phyloP scores from a whole-genome alignment of 1,139 yeast species.

The Hemisphaericaspora lyxosophila region DNA sequence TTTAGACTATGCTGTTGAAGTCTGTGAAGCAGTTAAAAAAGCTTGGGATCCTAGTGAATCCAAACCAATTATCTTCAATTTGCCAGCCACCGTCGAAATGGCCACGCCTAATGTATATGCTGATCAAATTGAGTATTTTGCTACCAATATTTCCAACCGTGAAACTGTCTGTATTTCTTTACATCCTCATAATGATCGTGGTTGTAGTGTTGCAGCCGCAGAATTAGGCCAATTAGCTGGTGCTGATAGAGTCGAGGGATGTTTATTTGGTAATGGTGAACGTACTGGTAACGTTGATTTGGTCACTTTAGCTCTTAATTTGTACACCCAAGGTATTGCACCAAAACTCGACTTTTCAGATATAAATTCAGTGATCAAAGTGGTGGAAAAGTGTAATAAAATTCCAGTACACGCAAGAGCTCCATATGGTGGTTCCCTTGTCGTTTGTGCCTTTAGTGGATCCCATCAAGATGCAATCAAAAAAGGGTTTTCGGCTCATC shows the following conservation, averaged over 20 bases:
- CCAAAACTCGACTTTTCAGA: conserved; percentile 48
- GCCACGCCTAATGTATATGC: conserved; percentile 51
- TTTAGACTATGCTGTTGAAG: conserved; percentile 42
- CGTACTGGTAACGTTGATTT: conserved; percentile 52
- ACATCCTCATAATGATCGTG: conserved; percentile 52
- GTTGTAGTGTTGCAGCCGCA: conserved; percentile 52
- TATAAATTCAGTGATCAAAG: conserved; percentile 38
- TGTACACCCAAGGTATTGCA: conserved; percentile 47
- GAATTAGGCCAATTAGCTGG: conserved; percentile 51
- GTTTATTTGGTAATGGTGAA: conserved; percentile 52
- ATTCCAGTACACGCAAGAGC: conserved; percentile 50
- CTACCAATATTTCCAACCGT: conserved; percentile 40
- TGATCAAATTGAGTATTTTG: conserved; percentile 50
- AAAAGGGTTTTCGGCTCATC: conserved; percentile 41
- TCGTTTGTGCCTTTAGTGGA: conserved; percentile 51
- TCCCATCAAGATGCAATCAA: conserved; percentile 54
- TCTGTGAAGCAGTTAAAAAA: conserved; percentile 47
- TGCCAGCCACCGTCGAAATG: conserved; percentile 52
- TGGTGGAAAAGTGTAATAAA: conserved; percentile 48
- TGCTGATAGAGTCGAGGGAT: conserved; percentile 52
- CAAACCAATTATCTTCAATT: conserved; percentile 45
- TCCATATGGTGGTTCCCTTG: conserved; percentile 50
- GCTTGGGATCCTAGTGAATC: conserved; percentile 49
- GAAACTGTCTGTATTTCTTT: conserved; percentile 47
- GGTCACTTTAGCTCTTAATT: conserved; percentile 47